Evolutionary conservation across 2,329 filamentous ascomycete genomes (phyloP), one percentile per base, ranked within the genome.

Genomic region (Fusarium xylarioides): DNA sequence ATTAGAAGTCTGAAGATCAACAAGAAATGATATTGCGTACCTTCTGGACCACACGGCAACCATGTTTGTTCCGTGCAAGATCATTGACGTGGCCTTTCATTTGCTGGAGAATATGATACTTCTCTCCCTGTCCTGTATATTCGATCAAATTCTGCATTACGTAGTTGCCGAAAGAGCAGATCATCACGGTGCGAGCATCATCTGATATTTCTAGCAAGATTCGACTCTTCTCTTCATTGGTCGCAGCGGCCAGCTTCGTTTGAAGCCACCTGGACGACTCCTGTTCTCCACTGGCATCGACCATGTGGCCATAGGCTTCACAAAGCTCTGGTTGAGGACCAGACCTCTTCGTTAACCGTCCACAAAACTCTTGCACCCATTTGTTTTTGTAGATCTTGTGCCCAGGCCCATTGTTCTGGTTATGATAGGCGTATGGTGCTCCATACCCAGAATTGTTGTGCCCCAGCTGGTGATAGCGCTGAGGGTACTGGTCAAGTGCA

Each of bases 111-210:
- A 99, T 83, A 5, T 93, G 88, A 81, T 92, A 95, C 85, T 99
- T 99, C 84, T 99, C 96, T 1, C 91, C 89, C 82, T 97, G 95
- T 75, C 94, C 97, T 43, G 96, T 95, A 80, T 98, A 94, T 80
- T 98, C 95, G 71, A 98, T 98, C 80, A 98, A 91, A 81, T 98
- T 98, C 79, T 99, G 96, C 43, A 98, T 95, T 40, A 99, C 96
- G 79, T 98, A 99, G 81, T 99, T 99, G 60, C 96, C 96, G 79
- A 98, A 99, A 0, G 98, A 92, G 80, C 98, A 96, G 50, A 92
- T 95, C 94, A 97, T 98, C 53, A 99, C 85, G 78, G 95, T 94
- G 35, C 97, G 82, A 4, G 92, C 91, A 74, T 99, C 96, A 2
- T 91, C 89, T 76, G 93, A 89, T 50, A 99, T 94, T 81, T 98